Evolutionary conservation across 495 filamentous ascomycete genomes (phyloP).

Genomic region (Penicillium subrubescens): DNA sequence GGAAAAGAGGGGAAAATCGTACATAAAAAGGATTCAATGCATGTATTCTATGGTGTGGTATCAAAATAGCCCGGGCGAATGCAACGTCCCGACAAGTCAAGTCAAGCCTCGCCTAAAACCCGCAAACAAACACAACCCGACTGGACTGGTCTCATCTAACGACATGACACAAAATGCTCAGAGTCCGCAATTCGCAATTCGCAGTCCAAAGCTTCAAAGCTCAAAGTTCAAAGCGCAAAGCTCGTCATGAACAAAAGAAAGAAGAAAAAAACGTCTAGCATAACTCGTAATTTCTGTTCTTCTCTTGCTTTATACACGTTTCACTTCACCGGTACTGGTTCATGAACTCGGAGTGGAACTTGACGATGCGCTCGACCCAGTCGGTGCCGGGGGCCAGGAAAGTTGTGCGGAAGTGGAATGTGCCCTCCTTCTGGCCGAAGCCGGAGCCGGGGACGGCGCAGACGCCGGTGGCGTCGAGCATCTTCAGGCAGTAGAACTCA

Average conservation of each 20-base stretch:
- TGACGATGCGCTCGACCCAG: constrained; percentile 84
- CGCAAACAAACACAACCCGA: neutral
- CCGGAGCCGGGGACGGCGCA: constrained; percentile 91
- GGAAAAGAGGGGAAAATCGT: neutral
- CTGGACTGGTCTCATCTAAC: constrained; percentile 10
- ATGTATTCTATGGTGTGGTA: constrained; percentile 19
- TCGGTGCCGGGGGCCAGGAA: constrained; percentile 95
- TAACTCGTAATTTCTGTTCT: neutral
- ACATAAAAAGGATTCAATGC: neutral
- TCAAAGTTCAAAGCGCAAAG: neutral
- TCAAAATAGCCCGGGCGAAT: constrained; percentile 11
- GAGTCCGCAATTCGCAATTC: neutral
- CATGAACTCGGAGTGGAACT: constrained; percentile 93
- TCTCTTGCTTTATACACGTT: neutral
- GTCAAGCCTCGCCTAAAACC: neutral
- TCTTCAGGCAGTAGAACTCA: constrained; percentile 87
- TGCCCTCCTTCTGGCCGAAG: constrained; percentile 92
- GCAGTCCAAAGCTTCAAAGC: too few species aligned
- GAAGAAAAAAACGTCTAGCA: neutral
- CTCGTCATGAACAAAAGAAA: neutral
- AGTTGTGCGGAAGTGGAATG: constrained; percentile 92
- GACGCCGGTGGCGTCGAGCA: constrained; percentile 94
- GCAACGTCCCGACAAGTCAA: neutral
- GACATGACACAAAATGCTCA: constrained; percentile 2
- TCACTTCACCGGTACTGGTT: constrained; percentile 63